Percentiles rank a stretch among this genome's conserved stretches.
Evolutionary conservation across 306 rosid species (phyloP).

Genomic region (Neltuma alba): DNA sequence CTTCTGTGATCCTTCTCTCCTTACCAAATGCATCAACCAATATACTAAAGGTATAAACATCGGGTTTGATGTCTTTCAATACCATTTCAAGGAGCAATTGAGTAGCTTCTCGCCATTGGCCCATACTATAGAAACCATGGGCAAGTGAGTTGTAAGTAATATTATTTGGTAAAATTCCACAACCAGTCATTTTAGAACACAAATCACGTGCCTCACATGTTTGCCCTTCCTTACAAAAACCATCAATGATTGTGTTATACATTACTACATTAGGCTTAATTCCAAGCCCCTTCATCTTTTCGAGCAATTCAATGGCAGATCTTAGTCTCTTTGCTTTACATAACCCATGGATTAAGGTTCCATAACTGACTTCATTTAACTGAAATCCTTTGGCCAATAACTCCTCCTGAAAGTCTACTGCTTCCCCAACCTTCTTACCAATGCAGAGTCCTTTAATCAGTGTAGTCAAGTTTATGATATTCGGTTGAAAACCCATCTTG

Average conservation of each 20-base stretch:
- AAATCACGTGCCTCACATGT: not conserved
- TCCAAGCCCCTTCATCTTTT: not conserved
- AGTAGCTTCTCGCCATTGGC: not conserved
- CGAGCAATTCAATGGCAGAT: not conserved
- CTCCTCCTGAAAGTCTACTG: not conserved
- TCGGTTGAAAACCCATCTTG: not conserved
- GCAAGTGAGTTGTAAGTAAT: not conserved
- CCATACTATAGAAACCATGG: not conserved
- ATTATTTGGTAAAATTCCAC: not conserved
- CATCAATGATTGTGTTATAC: not conserved
- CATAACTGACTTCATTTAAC: slow-evolving; percentile 1
- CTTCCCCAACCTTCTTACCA: slow-evolving; percentile 1
- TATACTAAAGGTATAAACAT: not conserved
- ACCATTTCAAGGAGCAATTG: slow-evolving; percentile 1
- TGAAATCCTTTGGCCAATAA: not conserved
- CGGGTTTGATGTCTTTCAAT: not conserved
- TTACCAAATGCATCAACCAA: slow-evolving; percentile 3
- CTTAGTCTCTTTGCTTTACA: not conserved
- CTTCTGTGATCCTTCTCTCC: not conserved
- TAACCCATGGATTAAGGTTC: not conserved
- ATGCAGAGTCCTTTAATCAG: not conserved
- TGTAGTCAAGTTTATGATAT: not conserved
- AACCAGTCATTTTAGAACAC: not conserved
- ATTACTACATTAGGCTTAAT: not conserved
- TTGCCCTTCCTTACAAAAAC: not conserved